These are phyloP conservation scores for Scedosporium boydii DNA, from an alignment of 2,329 filamentous ascomycete genomes.

Conservation along the genomic window DNA sequence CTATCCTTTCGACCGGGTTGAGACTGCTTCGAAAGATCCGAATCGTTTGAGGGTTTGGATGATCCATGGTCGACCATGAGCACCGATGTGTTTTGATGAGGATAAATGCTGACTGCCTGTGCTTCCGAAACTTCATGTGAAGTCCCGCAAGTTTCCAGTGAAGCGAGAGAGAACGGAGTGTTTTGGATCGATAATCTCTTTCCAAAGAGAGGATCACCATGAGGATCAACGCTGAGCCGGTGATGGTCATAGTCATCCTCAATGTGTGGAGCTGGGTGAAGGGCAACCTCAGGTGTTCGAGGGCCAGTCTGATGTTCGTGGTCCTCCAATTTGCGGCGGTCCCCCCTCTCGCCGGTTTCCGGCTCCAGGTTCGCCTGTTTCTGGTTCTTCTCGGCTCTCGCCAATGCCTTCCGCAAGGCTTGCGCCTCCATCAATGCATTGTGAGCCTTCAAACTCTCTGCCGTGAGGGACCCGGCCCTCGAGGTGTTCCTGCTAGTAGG, in stretches of 20 bases:
- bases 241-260: conserved; percentile 12
- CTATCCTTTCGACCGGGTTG: background rate
- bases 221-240: conserved; percentile 34
- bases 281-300: background rate
- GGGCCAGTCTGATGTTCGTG: background rate
- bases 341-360: background rate
- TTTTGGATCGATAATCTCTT: conserved; percentile 45
- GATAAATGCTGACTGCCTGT: conserved; percentile 50
- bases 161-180: conserved; percentile 53
- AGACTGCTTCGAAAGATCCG: conserved; percentile 20
- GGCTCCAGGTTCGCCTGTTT: background rate
- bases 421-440: conserved; percentile 24
- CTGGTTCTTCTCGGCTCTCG: conserved; percentile 4
- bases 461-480: conserved; percentile 44
- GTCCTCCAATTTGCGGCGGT: background rate
- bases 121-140: conserved; percentile 55
- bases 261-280: background rate
- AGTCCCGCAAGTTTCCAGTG: conserved; percentile 53
- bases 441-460: conserved; percentile 49
- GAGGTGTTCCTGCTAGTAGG: conserved; percentile 50
- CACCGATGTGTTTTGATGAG: conserved; percentile 56
- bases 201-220: conserved; percentile 43
- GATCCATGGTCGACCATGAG: conserved; percentile 47
- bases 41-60: conserved; percentile 36
- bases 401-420: background rate